Conservation (phyloP, 1,139 yeast genomes). For the Trichomonascaceae sp. region DNA sequence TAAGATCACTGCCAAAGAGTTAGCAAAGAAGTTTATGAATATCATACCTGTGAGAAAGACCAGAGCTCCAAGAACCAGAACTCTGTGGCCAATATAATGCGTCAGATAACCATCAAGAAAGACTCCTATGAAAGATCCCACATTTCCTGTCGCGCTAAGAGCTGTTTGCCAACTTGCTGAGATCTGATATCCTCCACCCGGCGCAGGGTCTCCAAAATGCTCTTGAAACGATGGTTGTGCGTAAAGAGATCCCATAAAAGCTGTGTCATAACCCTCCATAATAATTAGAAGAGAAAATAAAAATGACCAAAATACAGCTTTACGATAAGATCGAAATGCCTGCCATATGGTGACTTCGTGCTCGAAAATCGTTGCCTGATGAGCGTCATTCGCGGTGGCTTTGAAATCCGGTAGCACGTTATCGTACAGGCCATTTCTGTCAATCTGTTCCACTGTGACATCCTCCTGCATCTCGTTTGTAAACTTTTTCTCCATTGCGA, state of each 20-base stretch:
- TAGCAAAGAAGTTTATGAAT: conserved; percentile 40
- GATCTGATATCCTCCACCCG: conserved; percentile 28
- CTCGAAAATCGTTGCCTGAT: conserved; percentile 17
- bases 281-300: conserved; percentile 37
- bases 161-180: conserved; percentile 45
- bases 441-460: not conserved
- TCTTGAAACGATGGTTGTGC: conserved; percentile 9
- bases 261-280: conserved; percentile 44
- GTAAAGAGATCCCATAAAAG: conserved; percentile 31
- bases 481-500: not conserved
- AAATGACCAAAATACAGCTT: conserved; percentile 39
- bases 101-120: conserved; percentile 36
- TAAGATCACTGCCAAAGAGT: conserved; percentile 24
- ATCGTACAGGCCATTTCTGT: not conserved
- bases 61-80: conserved; percentile 33
- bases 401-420: not conserved
- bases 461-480: not conserved
- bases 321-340: conserved; percentile 35
- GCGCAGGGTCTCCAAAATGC: conserved; percentile 6
- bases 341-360: conserved; percentile 39
- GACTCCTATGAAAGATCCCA: conserved; percentile 38
- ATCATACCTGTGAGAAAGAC: conserved; percentile 32
- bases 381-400: not conserved
- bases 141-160: conserved; percentile 35
- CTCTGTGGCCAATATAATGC: conserved; percentile 39